Evolutionary conservation across 1,139 yeast genomes (phyloP).

Genomic region (Lodderomyces oxycetoniae): DNA sequence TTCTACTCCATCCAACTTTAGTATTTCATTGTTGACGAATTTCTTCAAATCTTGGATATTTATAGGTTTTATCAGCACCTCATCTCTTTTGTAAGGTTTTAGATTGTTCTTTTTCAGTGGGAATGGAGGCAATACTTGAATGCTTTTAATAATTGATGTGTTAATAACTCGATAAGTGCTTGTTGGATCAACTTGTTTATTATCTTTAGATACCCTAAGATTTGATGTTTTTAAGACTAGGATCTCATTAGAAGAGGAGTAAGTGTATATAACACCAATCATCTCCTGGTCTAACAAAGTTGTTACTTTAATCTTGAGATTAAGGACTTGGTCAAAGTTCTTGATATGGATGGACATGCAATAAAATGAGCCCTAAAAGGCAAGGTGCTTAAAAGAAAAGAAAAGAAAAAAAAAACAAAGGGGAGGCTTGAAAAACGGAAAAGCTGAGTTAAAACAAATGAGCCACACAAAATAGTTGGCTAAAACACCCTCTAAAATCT

Average conservation of each 20-base stretch:
- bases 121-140: slow-evolving; percentile 36
- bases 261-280: slow-evolving; percentile 60
- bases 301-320: slow-evolving; percentile 52
- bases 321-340: slow-evolving; percentile 15
- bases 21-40: slow-evolving; percentile 15
- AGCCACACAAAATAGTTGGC: too few relatives aligned
- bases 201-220: slow-evolving; percentile 15
- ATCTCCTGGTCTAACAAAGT: slow-evolving; percentile 55
- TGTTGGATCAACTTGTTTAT: slow-evolving; percentile 7
- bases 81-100: slow-evolving; percentile 5
- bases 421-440: too few relatives aligned
- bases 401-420: too few relatives aligned
- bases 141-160: slow-evolving; percentile 52
- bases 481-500: too few relatives aligned
- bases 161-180: slow-evolving; percentile 51
- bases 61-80: slow-evolving; percentile 7
- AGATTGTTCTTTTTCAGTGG: slow-evolving; percentile 16
- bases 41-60: slow-evolving; percentile 19
- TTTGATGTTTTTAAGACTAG: slow-evolving; percentile 18
- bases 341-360: too few relatives aligned
- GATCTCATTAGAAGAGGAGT: slow-evolving; percentile 31
- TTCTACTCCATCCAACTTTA: not conserved
- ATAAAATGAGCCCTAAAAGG: too few relatives aligned
- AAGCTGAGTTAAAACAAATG: too few relatives aligned
- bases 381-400: too few relatives aligned